Conservation (phyloP, 83 land plant genomes). For the Diphasiastrum complanatum region DNA sequence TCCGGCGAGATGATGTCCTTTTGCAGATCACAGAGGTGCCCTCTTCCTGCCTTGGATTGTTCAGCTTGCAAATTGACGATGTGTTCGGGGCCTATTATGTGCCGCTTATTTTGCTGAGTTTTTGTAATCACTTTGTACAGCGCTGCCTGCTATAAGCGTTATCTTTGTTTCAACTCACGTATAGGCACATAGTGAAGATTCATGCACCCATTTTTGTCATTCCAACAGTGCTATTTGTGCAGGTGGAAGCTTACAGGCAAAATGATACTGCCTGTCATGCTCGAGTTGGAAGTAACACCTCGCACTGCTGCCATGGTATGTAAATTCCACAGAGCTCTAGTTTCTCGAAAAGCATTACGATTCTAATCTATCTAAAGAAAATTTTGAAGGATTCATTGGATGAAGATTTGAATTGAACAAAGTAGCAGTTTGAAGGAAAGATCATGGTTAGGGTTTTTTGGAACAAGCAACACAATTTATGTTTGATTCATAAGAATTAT, state of each 20-base stretch:
- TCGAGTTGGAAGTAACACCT: constrained; percentile 73
- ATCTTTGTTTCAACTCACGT: too few relatives aligned
- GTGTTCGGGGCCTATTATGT: neutral
- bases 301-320: constrained; percentile 91
- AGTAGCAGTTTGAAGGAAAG: too few relatives aligned
- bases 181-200: neutral
- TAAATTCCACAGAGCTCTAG: too few relatives aligned
- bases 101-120: neutral
- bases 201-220: constrained; percentile 13
- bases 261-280: constrained; percentile 96
- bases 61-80: neutral
- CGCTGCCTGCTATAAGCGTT: neutral
- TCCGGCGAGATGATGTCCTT: constrained; percentile 82
- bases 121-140: neutral
- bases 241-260: constrained; percentile 96
- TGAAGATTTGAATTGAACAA: too few relatives aligned
- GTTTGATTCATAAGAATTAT: too few relatives aligned
- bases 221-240: neutral
- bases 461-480: too few relatives aligned
- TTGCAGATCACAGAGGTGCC: constrained; percentile 90
- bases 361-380: too few relatives aligned
- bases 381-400: too few relatives aligned
- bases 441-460: too few relatives aligned
- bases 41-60: neutral
- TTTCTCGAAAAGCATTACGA: too few relatives aligned